Conservation (phyloP, 352 stramenopile species). For the Phytophthora crassamura region DNA sequence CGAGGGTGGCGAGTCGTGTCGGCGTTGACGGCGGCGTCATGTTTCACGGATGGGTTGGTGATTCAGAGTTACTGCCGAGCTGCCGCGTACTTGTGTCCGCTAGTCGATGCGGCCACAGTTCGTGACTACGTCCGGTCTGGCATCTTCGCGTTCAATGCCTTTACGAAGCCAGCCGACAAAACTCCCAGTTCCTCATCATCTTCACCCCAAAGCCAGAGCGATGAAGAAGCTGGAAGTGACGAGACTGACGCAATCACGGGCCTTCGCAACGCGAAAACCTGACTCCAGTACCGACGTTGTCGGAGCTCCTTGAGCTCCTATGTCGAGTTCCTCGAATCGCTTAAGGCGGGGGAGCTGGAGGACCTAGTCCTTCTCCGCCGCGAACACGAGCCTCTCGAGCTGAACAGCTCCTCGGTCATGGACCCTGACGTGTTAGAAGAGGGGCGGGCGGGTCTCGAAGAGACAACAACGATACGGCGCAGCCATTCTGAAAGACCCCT, state of each 20-base stretch:
- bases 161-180: conserved; percentile 8
- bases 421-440: too few relatives aligned
- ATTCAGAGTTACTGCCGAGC: conserved; percentile 79
- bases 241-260: conserved; percentile 12
- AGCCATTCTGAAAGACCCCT: too few relatives aligned
- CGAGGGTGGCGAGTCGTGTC: conserved; percentile 14
- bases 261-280: too few relatives aligned
- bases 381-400: too few relatives aligned
- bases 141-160: conserved; percentile 64
- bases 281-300: too few relatives aligned
- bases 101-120: conserved; percentile 56
- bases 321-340: too few relatives aligned
- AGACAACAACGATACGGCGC: too few relatives aligned
- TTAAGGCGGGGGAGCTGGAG: too few relatives aligned
- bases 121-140: conserved; percentile 67
- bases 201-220: conserved; percentile 12
- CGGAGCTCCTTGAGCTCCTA: too few relatives aligned
- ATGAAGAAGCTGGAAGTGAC: conserved; percentile 11
- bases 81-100: conserved; percentile 72
- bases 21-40: conserved; percentile 27
- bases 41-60: conserved; percentile 64
- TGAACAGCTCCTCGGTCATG: too few relatives aligned
- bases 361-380: too few relatives aligned
- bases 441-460: too few relatives aligned
- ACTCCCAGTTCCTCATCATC: conserved; percentile 13